Percentiles rank a stretch among this genome's conserved stretches.
phyloP scores from a whole-genome alignment of 2,329 filamentous ascomycete species.

The Aureobasidium sp. region DNA sequence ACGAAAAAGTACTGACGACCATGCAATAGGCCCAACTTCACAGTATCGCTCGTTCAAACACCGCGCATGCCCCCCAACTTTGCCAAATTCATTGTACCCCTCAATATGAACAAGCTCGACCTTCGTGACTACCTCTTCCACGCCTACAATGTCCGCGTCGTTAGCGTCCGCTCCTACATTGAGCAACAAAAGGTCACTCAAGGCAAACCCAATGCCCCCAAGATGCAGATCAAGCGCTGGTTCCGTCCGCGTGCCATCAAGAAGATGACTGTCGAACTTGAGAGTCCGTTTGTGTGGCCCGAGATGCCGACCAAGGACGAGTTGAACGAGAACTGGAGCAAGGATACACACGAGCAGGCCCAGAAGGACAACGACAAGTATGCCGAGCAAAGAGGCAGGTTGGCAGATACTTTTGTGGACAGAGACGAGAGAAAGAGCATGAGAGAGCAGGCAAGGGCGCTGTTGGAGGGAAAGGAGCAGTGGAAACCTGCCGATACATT shows the following conservation, averaged over 20 bases:
- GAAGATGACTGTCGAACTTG: constrained; percentile 91
- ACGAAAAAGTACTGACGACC: constrained; percentile 1
- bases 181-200: constrained; percentile 59
- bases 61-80: constrained; percentile 67
- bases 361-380: constrained; percentile 34
- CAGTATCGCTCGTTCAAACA: constrained; percentile 69
- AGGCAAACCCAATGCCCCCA: constrained; percentile 34
- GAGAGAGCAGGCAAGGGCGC: constrained; percentile 53
- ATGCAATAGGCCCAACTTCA: constrained; percentile 64
- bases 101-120: constrained; percentile 93
- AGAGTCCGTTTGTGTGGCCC: constrained; percentile 83
- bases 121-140: constrained; percentile 90
- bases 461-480: constrained; percentile 53
- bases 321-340: constrained; percentile 42
- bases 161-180: constrained; percentile 71
- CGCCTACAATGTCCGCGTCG: constrained; percentile 68
- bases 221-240: constrained; percentile 40
- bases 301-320: constrained; percentile 55
- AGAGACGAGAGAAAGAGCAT: constrained; percentile 35
- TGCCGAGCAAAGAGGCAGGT: constrained; percentile 29
- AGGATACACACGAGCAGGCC: constrained; percentile 22
- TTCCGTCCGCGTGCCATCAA: constrained; percentile 69
- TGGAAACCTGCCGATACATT: constrained; percentile 43
- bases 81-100: constrained; percentile 83
- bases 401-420: constrained; percentile 33